Base-by-base conservation (phyloP, 2,329 filamentous ascomycete species). In the Aspergillus pseudonomiae region DNA sequence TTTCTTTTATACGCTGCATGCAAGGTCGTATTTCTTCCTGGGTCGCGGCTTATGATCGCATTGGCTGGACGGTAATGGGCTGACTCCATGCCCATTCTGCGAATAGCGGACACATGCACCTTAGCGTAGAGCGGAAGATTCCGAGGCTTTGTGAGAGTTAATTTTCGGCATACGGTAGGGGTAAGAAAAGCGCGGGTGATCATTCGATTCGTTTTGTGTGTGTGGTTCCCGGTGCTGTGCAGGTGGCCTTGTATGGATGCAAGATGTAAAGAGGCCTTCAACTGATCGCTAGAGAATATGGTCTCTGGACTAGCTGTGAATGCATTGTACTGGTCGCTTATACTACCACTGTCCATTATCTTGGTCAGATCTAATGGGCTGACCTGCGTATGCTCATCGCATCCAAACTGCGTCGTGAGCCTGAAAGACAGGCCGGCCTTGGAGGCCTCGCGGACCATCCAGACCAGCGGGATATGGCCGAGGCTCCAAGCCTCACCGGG, bases 381-480 rank as follows among this genome's bases (percentile, higher is more conserved):
- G 48, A 32, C 10, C 21, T 52, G 48, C 4, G 48, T 52, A 52
- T 52, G 48, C 28, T 52, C 48, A 52, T 52, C 48, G 10, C 48
- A 52, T 32, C 48, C 48, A 30, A 52, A 52, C 10, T 52, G 48
- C 16, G 48, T 52, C 16, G 48, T 52, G 52, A 39, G 52, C 16
- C 52, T 24, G n/a, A 55, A 39, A 14, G 30, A 24, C 10, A 55
- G 21, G 4, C 52, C 32, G 14, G 52, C 32, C 4, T 28, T 36
- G 2, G 21, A 16, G 28, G 57, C 57, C 57, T 59, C 57, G 41
- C 30, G 26, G 10, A 59, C 45, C 45, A 59, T 59, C 57, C 57
- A 59, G 21, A 36, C 57, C 57, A 59, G 14, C 1, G 57, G 57
- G 43, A 50, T 52, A 28, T 59, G 57, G 16, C 39, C 24, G 45